Conservation (phyloP, 768 basidiomycete genomes). For the Rhizopogon vulgaris region DNA sequence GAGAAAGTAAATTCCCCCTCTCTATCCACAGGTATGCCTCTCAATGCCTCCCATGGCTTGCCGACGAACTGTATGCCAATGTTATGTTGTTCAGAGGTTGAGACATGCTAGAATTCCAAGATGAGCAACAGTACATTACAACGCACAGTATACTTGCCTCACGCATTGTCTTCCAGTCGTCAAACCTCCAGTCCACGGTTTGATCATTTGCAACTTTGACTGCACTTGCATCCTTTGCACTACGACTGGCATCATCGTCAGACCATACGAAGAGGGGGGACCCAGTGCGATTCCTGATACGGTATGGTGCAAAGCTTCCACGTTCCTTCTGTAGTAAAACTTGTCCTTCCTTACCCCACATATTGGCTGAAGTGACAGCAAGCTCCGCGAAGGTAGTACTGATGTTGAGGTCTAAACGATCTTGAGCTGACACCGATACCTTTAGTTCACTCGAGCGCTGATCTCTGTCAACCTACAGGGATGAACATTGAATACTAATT, state of each 20-base stretch:
- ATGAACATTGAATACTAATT: slow-evolving; percentile 5
- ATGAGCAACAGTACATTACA: neutral
- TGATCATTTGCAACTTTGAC: slow-evolving; percentile 68
- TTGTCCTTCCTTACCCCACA: slow-evolving; percentile 72
- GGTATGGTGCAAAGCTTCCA: slow-evolving; percentile 90
- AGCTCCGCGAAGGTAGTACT: slow-evolving; percentile 89
- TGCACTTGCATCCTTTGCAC: slow-evolving; percentile 40
- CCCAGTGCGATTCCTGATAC: slow-evolving; percentile 87
- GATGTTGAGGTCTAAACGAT: slow-evolving; percentile 86
- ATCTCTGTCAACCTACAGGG: slow-evolving; percentile 48
- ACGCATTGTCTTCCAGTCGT: slow-evolving; percentile 90
- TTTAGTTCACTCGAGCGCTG: slow-evolving; percentile 44
- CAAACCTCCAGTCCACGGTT: slow-evolving; percentile 90
- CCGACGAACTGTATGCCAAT: slow-evolving; percentile 82
- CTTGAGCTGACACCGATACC: slow-evolving; percentile 63
- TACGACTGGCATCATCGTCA: slow-evolving; percentile 54
- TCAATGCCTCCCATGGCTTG: slow-evolving; percentile 84
- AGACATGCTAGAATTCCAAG: slow-evolving; percentile 30
- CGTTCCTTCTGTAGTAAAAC: slow-evolving; percentile 68
- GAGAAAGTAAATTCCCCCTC: slow-evolving; percentile 90
- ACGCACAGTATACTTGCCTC: slow-evolving; percentile 49
- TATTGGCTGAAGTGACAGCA: slow-evolving; percentile 62
- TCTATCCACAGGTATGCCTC: slow-evolving; percentile 84
- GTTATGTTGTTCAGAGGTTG: slow-evolving; percentile 67
- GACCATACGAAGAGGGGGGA: slow-evolving; percentile 82